Conservation (phyloP, 1,284 basidiomycete genomes). For the Ustilago nuda region DNA sequence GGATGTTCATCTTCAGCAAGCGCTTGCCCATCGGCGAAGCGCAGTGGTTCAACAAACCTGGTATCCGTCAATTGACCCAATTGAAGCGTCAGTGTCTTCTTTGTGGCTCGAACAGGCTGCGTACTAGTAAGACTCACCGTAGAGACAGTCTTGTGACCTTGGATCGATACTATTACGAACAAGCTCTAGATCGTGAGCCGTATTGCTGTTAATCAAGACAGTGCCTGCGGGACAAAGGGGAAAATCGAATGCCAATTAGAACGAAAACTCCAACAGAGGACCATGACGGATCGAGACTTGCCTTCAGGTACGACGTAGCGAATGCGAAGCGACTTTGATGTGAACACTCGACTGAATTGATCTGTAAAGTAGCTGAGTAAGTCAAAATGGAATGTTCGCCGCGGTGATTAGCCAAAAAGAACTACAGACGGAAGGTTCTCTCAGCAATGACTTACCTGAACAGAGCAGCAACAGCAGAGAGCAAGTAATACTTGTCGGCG, state of each 20-base stretch:
- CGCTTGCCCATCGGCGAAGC: slow-evolving; percentile 88
- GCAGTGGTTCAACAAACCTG: slow-evolving; percentile 77
- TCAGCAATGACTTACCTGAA: slow-evolving; percentile 75
- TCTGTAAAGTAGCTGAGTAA: slow-evolving; percentile 82
- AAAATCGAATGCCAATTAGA: background rate
- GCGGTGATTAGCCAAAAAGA: background rate
- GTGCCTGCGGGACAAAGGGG: slow-evolving; percentile 72
- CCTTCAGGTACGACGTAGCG: slow-evolving; percentile 79
- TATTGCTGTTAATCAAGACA: slow-evolving; percentile 91
- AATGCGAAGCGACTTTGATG: slow-evolving; percentile 80
- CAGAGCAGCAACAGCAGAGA: slow-evolving; percentile 84
- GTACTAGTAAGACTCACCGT: slow-evolving; percentile 19
- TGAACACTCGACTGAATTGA: slow-evolving; percentile 74
- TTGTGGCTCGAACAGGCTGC: background rate
- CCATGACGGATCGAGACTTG: background rate
- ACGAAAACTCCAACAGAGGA: background rate
- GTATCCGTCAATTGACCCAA: background rate
- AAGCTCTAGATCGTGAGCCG: slow-evolving; percentile 85
- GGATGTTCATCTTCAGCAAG: slow-evolving; percentile 81
- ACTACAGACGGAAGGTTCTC: background rate
- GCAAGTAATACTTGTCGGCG: slow-evolving; percentile 80
- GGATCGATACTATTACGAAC: slow-evolving; percentile 70
- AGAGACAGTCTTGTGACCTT: slow-evolving; percentile 45
- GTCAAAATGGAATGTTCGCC: background rate
- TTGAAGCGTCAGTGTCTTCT: too few species aligned